Percentiles rank a stretch among this genome's conserved stretches.
Evolutionary conservation across 495 filamentous ascomycete species (phyloP).

Genomic region (Aspergillus coremiiformis): DNA sequence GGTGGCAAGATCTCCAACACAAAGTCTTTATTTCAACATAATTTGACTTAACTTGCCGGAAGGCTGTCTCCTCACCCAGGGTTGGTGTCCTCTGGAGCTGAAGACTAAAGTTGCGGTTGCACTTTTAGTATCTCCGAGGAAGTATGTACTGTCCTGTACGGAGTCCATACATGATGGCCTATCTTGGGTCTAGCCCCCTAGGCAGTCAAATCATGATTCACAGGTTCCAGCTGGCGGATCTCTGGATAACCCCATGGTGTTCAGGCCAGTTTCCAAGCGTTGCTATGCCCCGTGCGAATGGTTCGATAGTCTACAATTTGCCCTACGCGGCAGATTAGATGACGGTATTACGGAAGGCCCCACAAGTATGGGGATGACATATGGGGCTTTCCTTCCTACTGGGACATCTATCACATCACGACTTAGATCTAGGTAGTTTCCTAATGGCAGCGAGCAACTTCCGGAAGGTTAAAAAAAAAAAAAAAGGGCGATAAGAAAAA

Average conservation of each 20-base stretch:
- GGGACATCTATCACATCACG: not conserved
- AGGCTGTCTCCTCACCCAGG: not conserved
- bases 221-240: not conserved
- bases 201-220: not conserved
- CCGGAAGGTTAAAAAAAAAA: not conserved
- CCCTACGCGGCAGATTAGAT: not conserved
- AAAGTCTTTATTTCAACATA: not conserved
- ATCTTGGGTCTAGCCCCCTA: not conserved
- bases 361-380: not conserved
- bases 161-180: too few species aligned
- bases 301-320: not conserved
- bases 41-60: not conserved
- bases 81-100: not conserved
- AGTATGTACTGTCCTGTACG: too few species aligned
- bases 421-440: not conserved
- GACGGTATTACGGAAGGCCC: not conserved
- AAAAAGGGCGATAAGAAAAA: not conserved
- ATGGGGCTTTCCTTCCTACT: not conserved
- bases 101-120: not conserved
- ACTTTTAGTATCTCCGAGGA: too few species aligned
- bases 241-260: not conserved
- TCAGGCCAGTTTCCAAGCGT: not conserved
- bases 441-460: not conserved
- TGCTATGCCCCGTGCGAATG: not conserved
- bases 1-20: slow-evolving; percentile 9